Evolutionary conservation across 768 basidiomycete species (phyloP), one percentile per base, ranked within the genome.

Genomic region (Phanerodontia chrysosporium): DNA sequence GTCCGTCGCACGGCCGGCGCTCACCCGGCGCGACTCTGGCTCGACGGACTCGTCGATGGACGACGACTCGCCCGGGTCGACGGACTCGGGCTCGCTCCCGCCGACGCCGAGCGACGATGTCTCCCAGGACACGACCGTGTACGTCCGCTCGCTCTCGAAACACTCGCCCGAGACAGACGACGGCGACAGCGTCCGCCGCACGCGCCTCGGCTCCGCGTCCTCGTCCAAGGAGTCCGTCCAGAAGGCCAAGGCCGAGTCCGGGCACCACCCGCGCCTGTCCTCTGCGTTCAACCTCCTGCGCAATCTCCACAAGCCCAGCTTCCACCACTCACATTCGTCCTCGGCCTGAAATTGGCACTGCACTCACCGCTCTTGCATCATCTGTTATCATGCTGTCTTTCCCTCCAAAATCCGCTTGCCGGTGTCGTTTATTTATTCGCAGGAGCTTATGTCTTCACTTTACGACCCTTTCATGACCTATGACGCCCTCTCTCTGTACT

Each of bases 201-300:
- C 35, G 24, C 57, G 32, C 13, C 13, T 35, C 28, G n/a, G 30
- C 49, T 30, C 30, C 7, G 9, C 29, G 13, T 13, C 24, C 25
- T 13, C 49, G 29, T 29, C 49, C 2, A 51, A 51, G 30, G 49
- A 51, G 49, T 22, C 49, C 30, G 52, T 42, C 9, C 32, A 30
- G 18, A 53, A 27, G 24, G 35, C 7, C 35, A 53, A 39, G 52
- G 52, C 2, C 35, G 32, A 36, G n/a, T 21, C 60, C 14, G 51
- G 52, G 46, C 58, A 60, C 24, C 51, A 52, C 57, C 30, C 54
- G 27, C 49, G 62, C 55, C 55, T 64, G 55, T 61, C 57, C 48
- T 67, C 69, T 30, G 69, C 67, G 51, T 59, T 68, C 61, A 65
- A 66, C 32, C 62, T 68, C 55, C 69, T 70, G 35, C 69, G 67